These are phyloP conservation scores for Cryomyces minteri DNA, from an alignment of 495 filamentous ascomycete genomes.

Conservation along the genomic window DNA sequence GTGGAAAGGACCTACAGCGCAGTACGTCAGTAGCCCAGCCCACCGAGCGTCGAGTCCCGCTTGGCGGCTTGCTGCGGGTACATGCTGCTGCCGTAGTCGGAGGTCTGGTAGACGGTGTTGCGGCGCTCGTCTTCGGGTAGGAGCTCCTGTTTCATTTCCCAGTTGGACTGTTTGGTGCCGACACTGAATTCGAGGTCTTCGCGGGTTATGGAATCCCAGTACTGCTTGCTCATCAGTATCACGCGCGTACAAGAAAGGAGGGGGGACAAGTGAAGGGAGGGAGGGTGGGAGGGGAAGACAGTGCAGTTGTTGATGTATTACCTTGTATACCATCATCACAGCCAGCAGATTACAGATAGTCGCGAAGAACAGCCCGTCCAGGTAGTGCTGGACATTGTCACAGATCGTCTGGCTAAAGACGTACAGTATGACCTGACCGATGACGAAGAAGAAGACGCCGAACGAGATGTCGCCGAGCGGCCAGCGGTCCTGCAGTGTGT, in stretches of 20 bases:
- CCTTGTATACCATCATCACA: constrained; percentile 99
- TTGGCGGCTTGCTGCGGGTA: constrained; percentile 25
- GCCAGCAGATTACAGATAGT: constrained; percentile 85
- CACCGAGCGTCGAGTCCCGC: too few relatives aligned
- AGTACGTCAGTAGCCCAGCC: too few relatives aligned
- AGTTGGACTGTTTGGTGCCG: constrained; percentile 83
- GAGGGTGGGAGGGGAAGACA: not conserved
- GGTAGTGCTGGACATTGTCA: constrained; percentile 69
- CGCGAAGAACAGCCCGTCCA: constrained; percentile 90
- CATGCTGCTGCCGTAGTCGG: constrained; percentile 41
- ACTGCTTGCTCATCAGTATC: constrained; percentile 28
- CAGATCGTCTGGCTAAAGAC: constrained; percentile 77
- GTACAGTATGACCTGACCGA: constrained; percentile 86
- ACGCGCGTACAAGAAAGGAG: constrained; percentile 1
- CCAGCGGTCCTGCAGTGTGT: constrained; percentile 91
- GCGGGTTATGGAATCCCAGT: constrained; percentile 98
- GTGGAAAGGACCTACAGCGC: too few relatives aligned
- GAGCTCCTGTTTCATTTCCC: constrained; percentile 92
- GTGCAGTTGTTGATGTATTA: constrained; percentile 16
- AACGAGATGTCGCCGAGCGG: constrained; percentile 87
- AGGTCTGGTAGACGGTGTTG: constrained; percentile 58
- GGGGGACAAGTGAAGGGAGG: not conserved
- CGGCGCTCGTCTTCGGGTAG: constrained; percentile 61
- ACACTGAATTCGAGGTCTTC: constrained; percentile 98
- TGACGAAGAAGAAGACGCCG: constrained; percentile 78